These are phyloP conservation scores for Xylaria polymorpha DNA, from an alignment of 2,329 filamentous ascomycete genomes.

Conservation along the genomic window DNA sequence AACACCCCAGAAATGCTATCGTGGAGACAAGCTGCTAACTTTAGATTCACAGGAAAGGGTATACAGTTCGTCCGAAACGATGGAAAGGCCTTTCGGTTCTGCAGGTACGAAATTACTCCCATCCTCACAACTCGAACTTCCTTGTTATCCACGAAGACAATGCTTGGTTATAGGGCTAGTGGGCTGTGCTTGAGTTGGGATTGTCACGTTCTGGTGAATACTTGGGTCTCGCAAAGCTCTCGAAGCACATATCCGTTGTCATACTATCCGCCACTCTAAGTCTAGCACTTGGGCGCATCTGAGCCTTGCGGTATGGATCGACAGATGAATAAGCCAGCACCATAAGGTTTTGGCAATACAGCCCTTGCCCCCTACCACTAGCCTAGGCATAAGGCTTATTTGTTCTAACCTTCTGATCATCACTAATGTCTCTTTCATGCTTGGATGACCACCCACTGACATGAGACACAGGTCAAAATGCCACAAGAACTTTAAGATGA, in stretches of 20 bases:
- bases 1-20: neutral
- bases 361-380: neutral
- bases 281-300: neutral
- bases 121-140: neutral
- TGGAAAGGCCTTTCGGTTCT: conserved; percentile 40
- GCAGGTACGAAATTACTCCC: conserved; percentile 31
- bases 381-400: neutral
- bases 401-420: neutral
- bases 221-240: neutral
- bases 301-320: neutral
- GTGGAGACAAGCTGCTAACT: conserved; percentile 22
- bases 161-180: neutral
- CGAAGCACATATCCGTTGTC: neutral
- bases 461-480: conserved; percentile 38
- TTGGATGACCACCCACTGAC: conserved; percentile 1
- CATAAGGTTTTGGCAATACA: neutral
- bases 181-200: neutral
- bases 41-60: conserved; percentile 31
- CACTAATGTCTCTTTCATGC: neutral
- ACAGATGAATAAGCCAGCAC: neutral
- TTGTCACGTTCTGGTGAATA: neutral
- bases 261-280: neutral
- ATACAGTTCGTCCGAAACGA: conserved; percentile 41
- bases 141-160: conserved; percentile 7
- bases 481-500: conserved; percentile 68